Conservation (phyloP, 495 filamentous ascomycete genomes). For the Talaromyces adpressus region DNA sequence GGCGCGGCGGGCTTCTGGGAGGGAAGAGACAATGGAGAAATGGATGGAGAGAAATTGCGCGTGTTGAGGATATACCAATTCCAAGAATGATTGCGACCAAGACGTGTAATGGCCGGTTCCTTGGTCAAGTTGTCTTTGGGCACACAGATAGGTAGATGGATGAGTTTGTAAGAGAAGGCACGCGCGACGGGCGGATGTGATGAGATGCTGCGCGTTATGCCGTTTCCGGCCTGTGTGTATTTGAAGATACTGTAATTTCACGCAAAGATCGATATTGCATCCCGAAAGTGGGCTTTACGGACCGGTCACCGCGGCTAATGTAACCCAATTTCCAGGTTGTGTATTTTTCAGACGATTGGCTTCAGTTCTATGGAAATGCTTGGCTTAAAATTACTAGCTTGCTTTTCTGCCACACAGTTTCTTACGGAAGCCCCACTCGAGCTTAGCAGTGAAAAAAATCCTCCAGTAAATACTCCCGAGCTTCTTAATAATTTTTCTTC, state of each 20-base stretch:
- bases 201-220: constrained; percentile 3
- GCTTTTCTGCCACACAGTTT: background rate
- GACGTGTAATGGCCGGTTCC: background rate
- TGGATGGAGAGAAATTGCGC: background rate
- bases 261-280: background rate
- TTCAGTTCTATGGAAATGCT: background rate
- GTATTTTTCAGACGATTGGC: background rate
- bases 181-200: constrained; percentile 1
- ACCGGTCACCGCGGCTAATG: background rate
- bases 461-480: background rate
- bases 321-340: background rate
- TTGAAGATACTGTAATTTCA: background rate
- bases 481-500: background rate
- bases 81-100: background rate
- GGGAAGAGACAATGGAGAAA: background rate
- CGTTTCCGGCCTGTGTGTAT: constrained; percentile 1
- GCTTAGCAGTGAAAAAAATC: constrained; percentile 2
- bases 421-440: background rate
- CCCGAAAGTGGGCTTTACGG: background rate
- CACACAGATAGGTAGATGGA: constrained; percentile 1
- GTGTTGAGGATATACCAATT: background rate
- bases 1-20: background rate
- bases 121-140: background rate
- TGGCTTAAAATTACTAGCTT: constrained; percentile 1
- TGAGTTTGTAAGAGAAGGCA: background rate